Base-by-base conservation (phyloP, 331 rosid genomes). In the Quercus phellos region DNA sequence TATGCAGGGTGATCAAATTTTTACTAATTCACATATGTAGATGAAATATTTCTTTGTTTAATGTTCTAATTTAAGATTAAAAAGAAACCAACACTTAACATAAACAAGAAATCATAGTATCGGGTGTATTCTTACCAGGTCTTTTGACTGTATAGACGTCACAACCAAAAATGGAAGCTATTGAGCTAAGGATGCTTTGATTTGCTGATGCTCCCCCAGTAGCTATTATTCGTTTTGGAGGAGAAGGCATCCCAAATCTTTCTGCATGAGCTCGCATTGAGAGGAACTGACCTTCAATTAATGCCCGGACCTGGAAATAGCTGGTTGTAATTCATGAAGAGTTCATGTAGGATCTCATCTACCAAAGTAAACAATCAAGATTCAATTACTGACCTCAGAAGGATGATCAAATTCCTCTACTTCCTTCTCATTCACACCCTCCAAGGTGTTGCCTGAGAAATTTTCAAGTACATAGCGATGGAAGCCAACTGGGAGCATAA, bases 201-300 rank as follows among this genome's bases (percentile, higher is more conserved):
- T 92, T 95, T 56, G 93, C 87, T 16, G 99, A 95, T 10, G 98
- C 99, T 79, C 99, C 99, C 8, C 99, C 99, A 1, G 99, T 95
- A 68, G 98, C 99, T 85, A 95, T 95, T 55, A 95, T 86, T 79
- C 94, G 88, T 70, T 85, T 90, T 55, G 99, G 97, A 74, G 96
- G 97, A 53, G 88, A 86, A 74, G 98, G 97, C 99, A 92, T 91
- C 72, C 99, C 99, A 34, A 91, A 89, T 84, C 98, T 91, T 85
- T 92, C 99, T 8, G 96, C 94, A 79, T 95, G 99, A 80, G 94
- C 97, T 38, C 98, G 85, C 97, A 92, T 95, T 8, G 99, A 95
- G 53, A 91, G 85, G 59, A 95, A 74, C 80, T 91, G 99, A 69
- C 99, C 99, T 82, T 95, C 99, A 66, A 90, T 81, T 75, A 92